phyloP scores from a whole-genome alignment of 805 yeast genomes.

The Candida pini region DNA sequence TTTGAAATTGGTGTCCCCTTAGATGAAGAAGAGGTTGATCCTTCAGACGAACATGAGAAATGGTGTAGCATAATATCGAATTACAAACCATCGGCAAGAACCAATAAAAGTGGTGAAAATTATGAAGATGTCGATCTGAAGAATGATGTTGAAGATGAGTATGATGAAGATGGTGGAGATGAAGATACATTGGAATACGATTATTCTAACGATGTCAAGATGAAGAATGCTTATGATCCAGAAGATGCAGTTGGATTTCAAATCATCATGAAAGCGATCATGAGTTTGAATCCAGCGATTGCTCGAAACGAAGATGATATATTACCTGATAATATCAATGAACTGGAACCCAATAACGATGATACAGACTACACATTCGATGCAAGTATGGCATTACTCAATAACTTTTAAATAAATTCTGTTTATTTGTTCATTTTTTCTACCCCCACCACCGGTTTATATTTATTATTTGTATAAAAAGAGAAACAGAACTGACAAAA shows the following conservation, averaged over 20 bases:
- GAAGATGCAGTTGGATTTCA: background rate
- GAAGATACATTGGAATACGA: conserved; percentile 11
- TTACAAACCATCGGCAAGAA: background rate
- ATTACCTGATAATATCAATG: too few species aligned
- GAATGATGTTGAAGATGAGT: conserved; percentile 7
- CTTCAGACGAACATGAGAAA: conserved; percentile 29
- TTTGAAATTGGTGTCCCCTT: background rate
- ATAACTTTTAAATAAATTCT: too few species aligned
- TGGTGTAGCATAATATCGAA: conserved; percentile 31
- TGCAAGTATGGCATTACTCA: conserved; percentile 13
- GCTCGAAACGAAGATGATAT: too few species aligned
- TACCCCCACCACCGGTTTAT: too few species aligned
- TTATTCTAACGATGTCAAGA: background rate
- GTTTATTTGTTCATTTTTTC: too few species aligned
- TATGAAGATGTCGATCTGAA: conserved; percentile 8
- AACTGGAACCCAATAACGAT: too few species aligned
- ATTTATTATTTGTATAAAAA: background rate
- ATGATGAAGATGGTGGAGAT: conserved; percentile 9
- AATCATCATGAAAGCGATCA: too few species aligned
- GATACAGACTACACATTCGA: conserved; percentile 9
- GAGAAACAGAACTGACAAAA: too few species aligned
- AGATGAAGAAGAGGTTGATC: conserved; percentile 20
- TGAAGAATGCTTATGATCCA: background rate
- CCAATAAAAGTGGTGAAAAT: conserved; percentile 4
- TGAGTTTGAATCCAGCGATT: too few species aligned